Evolutionary conservation across 2,329 filamentous ascomycete species (phyloP).

Genomic region (Fusarium guadeloupense): DNA sequence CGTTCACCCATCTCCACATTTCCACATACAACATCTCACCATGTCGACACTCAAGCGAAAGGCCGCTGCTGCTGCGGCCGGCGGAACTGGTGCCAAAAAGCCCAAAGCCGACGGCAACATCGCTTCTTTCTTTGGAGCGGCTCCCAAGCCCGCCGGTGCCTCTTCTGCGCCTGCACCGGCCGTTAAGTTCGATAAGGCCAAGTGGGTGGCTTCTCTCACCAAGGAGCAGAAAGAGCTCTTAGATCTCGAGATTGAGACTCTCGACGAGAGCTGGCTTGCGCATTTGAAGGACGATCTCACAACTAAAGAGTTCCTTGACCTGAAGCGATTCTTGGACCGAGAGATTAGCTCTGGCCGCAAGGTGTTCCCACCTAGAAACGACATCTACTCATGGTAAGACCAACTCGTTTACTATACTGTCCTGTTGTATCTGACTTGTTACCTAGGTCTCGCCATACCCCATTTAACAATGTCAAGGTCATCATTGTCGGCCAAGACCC

Average conservation of each 20-base stretch:
- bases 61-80: constrained; percentile 59
- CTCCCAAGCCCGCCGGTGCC: constrained; percentile 61
- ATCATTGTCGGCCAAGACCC: constrained; percentile 97
- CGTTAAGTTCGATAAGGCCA: constrained; percentile 82
- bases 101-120: constrained; percentile 80
- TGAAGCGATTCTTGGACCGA: constrained; percentile 86
- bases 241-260: constrained; percentile 88
- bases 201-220: constrained; percentile 84
- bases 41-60: constrained; percentile 75
- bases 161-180: constrained; percentile 48
- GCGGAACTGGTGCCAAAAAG: constrained; percentile 70
- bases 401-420: neutral
- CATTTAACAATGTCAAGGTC: constrained; percentile 86
- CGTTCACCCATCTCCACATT: constrained; percentile 28
- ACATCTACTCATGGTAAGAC: constrained; percentile 91
- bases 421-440: constrained; percentile 21
- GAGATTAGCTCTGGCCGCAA: constrained; percentile 79
- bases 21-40: constrained; percentile 36
- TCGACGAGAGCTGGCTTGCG: constrained; percentile 91
- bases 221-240: constrained; percentile 84
- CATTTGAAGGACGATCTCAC: constrained; percentile 87
- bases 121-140: constrained; percentile 83
- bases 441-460: constrained; percentile 90
- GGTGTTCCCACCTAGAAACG: constrained; percentile 86
- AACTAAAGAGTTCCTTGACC: constrained; percentile 79